These are phyloP conservation scores for Paracoccidioides lutzii DNA, from an alignment of 2,329 filamentous ascomycete species.

Conservation along the genomic window DNA sequence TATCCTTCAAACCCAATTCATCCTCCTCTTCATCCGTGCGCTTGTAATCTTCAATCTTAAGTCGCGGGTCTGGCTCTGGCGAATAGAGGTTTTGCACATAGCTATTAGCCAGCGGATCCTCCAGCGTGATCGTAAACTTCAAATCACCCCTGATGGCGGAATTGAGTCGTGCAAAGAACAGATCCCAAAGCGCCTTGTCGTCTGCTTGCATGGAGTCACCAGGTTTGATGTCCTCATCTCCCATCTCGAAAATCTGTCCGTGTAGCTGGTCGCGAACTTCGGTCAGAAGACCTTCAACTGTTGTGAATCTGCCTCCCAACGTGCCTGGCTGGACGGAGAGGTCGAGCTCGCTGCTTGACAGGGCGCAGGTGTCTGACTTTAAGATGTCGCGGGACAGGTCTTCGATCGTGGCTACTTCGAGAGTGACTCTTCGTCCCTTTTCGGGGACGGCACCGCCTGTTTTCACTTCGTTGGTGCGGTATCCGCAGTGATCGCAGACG, in stretches of 20 bases:
- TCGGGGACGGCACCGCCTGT: constrained; percentile 86
- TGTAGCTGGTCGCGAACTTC: constrained; percentile 85
- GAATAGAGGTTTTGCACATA: constrained; percentile 81
- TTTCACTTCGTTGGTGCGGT: constrained; percentile 94
- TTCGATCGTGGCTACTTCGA: constrained; percentile 53
- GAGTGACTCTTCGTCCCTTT: constrained; percentile 68
- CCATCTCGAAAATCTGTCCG: constrained; percentile 71
- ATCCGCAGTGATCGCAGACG: constrained; percentile 80
- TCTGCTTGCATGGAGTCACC: constrained; percentile 63
- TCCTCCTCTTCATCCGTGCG: constrained; percentile 88
- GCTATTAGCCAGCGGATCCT: constrained; percentile 80
- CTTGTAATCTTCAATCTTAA: constrained; percentile 69
- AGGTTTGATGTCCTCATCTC: constrained; percentile 42
- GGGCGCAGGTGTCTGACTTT: constrained; percentile 83
- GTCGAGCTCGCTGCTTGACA: constrained; percentile 76
- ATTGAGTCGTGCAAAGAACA: constrained; percentile 67
- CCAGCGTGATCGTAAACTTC: constrained; percentile 70
- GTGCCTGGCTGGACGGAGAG: constrained; percentile 86
- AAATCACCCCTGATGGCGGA: constrained; percentile 66
- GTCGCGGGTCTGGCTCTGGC: constrained; percentile 70
- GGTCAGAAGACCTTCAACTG: constrained; percentile 82
- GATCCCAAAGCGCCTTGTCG: constrained; percentile 60
- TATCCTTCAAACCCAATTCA: constrained; percentile 77
- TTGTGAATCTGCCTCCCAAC: constrained; percentile 90
- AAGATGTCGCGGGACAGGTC: constrained; percentile 88